These are phyloP conservation scores for Ogataea parapolymorpha DNA, from an alignment of 805 yeast species.

Conservation along the genomic window DNA sequence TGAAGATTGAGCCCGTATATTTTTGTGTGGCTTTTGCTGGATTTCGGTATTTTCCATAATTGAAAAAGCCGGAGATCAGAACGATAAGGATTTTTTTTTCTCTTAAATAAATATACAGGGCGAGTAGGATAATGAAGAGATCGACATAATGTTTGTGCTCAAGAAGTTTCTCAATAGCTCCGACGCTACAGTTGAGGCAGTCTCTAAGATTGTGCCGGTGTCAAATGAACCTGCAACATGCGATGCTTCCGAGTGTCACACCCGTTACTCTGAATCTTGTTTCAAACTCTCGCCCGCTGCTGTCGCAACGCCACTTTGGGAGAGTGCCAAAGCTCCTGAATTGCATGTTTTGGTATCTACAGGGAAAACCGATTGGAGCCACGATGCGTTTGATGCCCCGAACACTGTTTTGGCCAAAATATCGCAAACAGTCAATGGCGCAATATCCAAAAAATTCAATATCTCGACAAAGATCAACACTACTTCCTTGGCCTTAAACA, in stretches of 20 bases:
- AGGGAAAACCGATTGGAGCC: conserved; percentile 81
- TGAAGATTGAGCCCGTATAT: conserved; percentile 6
- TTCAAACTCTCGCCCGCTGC: conserved; percentile 37
- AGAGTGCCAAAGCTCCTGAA: conserved; percentile 65
- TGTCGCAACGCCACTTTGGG: conserved; percentile 49
- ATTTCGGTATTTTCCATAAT: conserved; percentile 5
- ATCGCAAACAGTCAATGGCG: conserved; percentile 19
- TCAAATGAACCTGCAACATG: conserved; percentile 55
- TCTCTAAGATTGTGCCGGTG: conserved; percentile 38
- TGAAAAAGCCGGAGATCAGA: not conserved
- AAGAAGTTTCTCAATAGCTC: conserved; percentile 12
- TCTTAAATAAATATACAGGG: not conserved
- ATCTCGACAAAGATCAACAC: conserved; percentile 20
- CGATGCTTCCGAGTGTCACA: conserved; percentile 43
- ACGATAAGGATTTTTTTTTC: not conserved
- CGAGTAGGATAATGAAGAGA: not conserved
- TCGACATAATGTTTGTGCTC: conserved; percentile 21
- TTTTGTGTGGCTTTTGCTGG: not conserved
- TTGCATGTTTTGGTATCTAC: conserved; percentile 80
- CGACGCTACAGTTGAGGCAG: conserved; percentile 26
- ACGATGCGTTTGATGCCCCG: conserved; percentile 51
- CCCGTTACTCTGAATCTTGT: conserved; percentile 22
- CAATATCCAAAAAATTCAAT: conserved; percentile 21
- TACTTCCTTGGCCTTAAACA: conserved; percentile 24
- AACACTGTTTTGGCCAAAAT: conserved; percentile 33